Percentiles rank a stretch among this genome's conserved stretches.
Evolutionary conservation across 176 grass and related monocot species (phyloP).

Genomic region (Avena insularis): DNA sequence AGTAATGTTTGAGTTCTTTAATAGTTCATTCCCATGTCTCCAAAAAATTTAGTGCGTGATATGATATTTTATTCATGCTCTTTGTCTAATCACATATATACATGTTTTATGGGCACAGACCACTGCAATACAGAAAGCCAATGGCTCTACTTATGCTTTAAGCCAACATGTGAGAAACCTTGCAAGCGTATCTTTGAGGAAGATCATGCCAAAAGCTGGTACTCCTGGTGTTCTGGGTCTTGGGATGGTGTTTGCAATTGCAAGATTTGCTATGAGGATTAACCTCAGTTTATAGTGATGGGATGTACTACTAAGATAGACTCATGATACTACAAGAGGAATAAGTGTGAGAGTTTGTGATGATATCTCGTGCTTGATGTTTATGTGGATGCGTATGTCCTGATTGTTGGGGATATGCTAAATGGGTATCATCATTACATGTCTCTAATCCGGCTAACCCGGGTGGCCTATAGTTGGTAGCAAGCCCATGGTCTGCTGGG

Average conservation of each 20-base stretch:
- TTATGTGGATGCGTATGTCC: neutral
- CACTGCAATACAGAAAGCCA: neutral
- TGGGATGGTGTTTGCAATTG: neutral
- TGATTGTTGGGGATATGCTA: neutral
- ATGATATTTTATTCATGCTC: neutral
- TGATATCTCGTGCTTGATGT: neutral
- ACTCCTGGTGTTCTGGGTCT: neutral
- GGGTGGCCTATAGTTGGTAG: too few species aligned
- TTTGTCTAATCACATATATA: neutral
- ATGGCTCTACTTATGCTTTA: neutral
- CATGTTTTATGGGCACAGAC: neutral
- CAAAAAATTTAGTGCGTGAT: neutral
- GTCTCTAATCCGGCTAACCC: too few species aligned
- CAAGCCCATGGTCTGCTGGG: too few species aligned
- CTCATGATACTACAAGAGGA: neutral
- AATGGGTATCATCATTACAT: too few species aligned
- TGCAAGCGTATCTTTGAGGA: neutral
- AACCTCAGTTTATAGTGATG: neutral
- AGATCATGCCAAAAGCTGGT: neutral
- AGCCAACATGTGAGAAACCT: neutral
- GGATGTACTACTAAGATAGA: neutral
- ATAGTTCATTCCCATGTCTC: neutral
- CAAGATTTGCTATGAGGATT: neutral
- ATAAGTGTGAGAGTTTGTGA: neutral
- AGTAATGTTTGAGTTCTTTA: neutral